These are phyloP conservation scores for Pichia sp. DNA, from an alignment of 1,139 yeast species.

Conservation along the genomic window DNA sequence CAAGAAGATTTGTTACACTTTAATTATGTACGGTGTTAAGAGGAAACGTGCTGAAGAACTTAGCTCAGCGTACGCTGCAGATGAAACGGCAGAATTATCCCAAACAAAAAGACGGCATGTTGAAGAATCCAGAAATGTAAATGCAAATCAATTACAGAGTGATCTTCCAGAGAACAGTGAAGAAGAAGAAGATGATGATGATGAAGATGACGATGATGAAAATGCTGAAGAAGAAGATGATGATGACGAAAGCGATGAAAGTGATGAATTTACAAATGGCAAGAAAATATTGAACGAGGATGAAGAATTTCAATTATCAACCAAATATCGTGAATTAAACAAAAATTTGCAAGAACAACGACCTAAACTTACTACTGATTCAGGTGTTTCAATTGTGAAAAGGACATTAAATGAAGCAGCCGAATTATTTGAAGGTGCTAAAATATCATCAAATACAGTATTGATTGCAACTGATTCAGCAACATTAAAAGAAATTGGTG, in stretches of 20 bases:
- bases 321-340: slow-evolving; percentile 31
- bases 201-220: slow-evolving; percentile 5
- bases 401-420: slow-evolving; percentile 33
- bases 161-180: neutral
- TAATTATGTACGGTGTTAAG: neutral
- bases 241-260: slow-evolving; percentile 19
- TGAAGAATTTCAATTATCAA: slow-evolving; percentile 30
- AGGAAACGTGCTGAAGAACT: too few relatives aligned
- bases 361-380: slow-evolving; percentile 36
- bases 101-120: neutral
- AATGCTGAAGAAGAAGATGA: slow-evolving; percentile 13
- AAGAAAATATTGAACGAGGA: slow-evolving; percentile 18
- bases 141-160: neutral
- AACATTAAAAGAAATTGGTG: slow-evolving; percentile 38
- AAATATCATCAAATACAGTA: slow-evolving; percentile 29
- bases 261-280: slow-evolving; percentile 7
- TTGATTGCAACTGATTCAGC: slow-evolving; percentile 43
- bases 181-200: slow-evolving; percentile 1
- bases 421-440: slow-evolving; percentile 32
- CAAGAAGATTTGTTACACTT: too few relatives aligned
- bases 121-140: neutral
- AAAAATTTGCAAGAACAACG: slow-evolving; percentile 32
- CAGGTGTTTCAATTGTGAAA: slow-evolving; percentile 36
- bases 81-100: too few relatives aligned
- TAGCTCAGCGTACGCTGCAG: too few relatives aligned